These are phyloP conservation scores for Rhinocladiella mackenziei DNA, from an alignment of 2,329 filamentous ascomycete genomes.

Conservation along the genomic window DNA sequence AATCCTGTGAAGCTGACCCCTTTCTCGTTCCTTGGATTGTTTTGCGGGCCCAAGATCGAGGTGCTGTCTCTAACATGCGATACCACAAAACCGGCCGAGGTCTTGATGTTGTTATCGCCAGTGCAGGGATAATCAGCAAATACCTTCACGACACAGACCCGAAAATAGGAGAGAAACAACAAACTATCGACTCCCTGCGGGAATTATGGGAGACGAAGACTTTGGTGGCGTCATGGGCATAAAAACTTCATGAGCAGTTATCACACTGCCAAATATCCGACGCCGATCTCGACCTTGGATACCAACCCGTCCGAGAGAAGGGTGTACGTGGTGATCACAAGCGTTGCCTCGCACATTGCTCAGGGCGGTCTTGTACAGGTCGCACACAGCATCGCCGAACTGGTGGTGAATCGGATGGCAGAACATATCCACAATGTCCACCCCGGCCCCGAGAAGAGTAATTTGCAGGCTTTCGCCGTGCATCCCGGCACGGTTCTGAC, in stretches of 20 bases:
- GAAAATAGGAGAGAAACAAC: slow-evolving; percentile 19
- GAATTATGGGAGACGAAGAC: slow-evolving; percentile 24
- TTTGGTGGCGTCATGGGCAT: slow-evolving; percentile 18
- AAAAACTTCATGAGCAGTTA: slow-evolving; percentile 21
- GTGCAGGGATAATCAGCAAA: slow-evolving; percentile 32
- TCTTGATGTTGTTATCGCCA: slow-evolving; percentile 37
- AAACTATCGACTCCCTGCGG: slow-evolving; percentile 12
- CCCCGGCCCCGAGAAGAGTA: background rate
- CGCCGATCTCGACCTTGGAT: slow-evolving; percentile 10
- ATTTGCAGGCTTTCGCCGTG: slow-evolving; percentile 17
- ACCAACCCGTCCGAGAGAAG: slow-evolving; percentile 9
- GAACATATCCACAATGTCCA: slow-evolving; percentile 22
- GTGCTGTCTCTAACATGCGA: slow-evolving; percentile 26
- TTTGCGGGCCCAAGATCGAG: slow-evolving; percentile 32
- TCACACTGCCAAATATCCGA: slow-evolving; percentile 24
- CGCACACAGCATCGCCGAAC: slow-evolving; percentile 21
- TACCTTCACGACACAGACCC: slow-evolving; percentile 22
- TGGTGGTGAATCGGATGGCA: slow-evolving; percentile 19
- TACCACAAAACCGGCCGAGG: slow-evolving; percentile 27
- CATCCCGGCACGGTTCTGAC: slow-evolving; percentile 23
- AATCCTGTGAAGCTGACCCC: slow-evolving; percentile 28
- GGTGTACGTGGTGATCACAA: slow-evolving; percentile 18
- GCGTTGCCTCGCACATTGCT: slow-evolving; percentile 12
- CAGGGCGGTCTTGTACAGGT: slow-evolving; percentile 13
- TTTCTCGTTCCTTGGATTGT: slow-evolving; percentile 23